phyloP scores from a whole-genome alignment of 345 rosid species.

The Corchorus olitorius region DNA sequence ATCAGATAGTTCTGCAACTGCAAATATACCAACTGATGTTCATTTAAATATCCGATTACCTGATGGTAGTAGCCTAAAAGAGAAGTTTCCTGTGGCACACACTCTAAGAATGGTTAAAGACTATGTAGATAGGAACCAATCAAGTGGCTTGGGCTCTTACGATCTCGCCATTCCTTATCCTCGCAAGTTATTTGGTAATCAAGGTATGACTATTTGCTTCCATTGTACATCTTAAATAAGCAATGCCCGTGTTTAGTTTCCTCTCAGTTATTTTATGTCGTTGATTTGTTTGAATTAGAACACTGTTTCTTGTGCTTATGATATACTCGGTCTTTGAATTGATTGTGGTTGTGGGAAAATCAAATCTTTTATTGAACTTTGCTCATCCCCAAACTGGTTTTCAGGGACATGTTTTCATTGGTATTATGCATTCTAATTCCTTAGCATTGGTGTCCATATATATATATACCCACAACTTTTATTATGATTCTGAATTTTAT shows the following conservation, averaged over 20 bases:
- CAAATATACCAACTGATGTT: constrained; percentile 50
- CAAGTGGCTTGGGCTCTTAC: constrained; percentile 47
- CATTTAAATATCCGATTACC: constrained; percentile 76
- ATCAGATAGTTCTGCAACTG: constrained; percentile 17
- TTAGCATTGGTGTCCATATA: no score
- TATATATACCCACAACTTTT: no score
- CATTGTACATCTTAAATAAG: constrained; percentile 1
- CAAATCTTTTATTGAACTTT: no score
- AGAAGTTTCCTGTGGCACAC: constrained; percentile 63
- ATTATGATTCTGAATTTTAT: background rate
- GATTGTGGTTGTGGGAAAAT: no score
- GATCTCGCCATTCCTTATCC: constrained; percentile 93
- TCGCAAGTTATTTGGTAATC: constrained; percentile 71
- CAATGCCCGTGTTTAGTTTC: background rate
- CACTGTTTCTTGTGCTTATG: background rate
- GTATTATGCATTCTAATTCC: no score
- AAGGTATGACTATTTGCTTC: constrained; percentile 50
- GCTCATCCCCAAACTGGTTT: no score
- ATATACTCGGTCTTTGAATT: no score
- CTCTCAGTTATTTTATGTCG: background rate
- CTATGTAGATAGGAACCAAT: constrained; percentile 63
- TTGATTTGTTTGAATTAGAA: background rate
- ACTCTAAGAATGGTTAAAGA: constrained; percentile 68
- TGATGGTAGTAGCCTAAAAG: constrained; percentile 62
- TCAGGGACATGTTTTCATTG: no score